Conservation (phyloP, 768 basidiomycete genomes). For the Podaxis sp. region DNA sequence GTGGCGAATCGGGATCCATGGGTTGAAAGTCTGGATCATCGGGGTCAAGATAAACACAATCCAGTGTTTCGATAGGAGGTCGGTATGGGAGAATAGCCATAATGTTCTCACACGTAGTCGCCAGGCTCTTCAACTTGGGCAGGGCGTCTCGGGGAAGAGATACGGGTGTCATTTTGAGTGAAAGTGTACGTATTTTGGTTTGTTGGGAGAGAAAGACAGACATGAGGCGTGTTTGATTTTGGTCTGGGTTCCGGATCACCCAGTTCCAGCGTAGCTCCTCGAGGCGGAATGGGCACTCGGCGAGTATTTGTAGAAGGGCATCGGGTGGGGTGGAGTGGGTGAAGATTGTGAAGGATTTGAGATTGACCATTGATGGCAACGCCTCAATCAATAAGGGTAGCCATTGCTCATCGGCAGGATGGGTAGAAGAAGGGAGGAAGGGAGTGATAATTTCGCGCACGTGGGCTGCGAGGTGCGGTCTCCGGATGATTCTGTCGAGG, state of each 20-base stretch:
- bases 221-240: not conserved
- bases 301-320: not conserved
- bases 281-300: not conserved
- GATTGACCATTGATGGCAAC: slow-evolving; percentile 3
- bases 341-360: slow-evolving; percentile 7
- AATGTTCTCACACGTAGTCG: not conserved
- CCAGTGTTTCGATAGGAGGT: not conserved
- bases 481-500: not conserved
- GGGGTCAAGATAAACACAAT: slow-evolving; percentile 3
- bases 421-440: not conserved
- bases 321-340: not conserved
- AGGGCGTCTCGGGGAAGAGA: not conserved
- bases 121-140: not conserved
- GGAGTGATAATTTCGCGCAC: slow-evolving; percentile 5
- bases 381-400: not conserved
- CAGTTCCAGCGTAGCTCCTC: slow-evolving; percentile 4
- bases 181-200: not conserved
- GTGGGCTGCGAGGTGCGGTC: not conserved
- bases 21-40: slow-evolving; percentile 5
- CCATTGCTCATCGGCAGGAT: not conserved
- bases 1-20: not conserved
- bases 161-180: slow-evolving; percentile 4
- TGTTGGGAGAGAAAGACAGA: not conserved
- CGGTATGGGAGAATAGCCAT: not conserved
- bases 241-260: not conserved